Evolutionary conservation across 768 basidiomycete species (phyloP).

Genomic region (Amanita molliuscula): DNA sequence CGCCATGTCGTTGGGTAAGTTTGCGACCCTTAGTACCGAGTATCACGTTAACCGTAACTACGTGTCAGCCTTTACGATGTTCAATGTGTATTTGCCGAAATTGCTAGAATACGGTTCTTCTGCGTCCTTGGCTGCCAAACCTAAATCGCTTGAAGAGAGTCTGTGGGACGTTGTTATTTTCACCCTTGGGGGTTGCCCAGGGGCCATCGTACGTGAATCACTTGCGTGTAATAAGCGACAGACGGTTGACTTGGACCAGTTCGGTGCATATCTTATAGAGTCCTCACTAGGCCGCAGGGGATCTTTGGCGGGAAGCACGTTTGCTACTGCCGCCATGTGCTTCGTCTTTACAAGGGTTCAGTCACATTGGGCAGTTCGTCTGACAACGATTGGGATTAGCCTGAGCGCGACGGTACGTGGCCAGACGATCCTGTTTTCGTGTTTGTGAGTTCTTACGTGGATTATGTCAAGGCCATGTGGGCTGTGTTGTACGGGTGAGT

Average conservation of each 20-base stretch:
- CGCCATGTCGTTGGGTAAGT: constrained; percentile 64
- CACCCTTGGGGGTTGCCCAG: constrained; percentile 77
- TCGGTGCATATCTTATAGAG: constrained; percentile 83
- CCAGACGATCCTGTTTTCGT: not conserved
- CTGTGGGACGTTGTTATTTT: constrained; percentile 85
- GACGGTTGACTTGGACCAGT: constrained; percentile 24
- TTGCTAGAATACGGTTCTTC: constrained; percentile 54
- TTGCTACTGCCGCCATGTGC: constrained; percentile 69
- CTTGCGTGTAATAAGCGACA: not conserved
- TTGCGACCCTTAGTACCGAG: not conserved
- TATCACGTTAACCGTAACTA: not conserved
- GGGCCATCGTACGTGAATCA: constrained; percentile 53
- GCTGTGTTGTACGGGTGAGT: constrained; percentile 67
- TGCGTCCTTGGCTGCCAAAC: constrained; percentile 10
- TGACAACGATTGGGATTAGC: constrained; percentile 68
- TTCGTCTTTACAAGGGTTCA: constrained; percentile 53
- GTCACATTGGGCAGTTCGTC: constrained; percentile 45
- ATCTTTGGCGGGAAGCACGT: constrained; percentile 68
- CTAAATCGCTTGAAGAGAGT: constrained; percentile 47
- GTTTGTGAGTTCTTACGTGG: not conserved
- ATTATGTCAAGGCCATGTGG: constrained; percentile 57
- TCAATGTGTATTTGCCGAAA: constrained; percentile 87
- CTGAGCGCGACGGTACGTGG: constrained; percentile 56
- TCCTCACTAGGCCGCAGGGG: constrained; percentile 54
- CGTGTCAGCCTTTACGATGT: constrained; percentile 71